Evolutionary conservation across 495 filamentous ascomycete species (phyloP).

Genomic region (Aspergillus sparsus): DNA sequence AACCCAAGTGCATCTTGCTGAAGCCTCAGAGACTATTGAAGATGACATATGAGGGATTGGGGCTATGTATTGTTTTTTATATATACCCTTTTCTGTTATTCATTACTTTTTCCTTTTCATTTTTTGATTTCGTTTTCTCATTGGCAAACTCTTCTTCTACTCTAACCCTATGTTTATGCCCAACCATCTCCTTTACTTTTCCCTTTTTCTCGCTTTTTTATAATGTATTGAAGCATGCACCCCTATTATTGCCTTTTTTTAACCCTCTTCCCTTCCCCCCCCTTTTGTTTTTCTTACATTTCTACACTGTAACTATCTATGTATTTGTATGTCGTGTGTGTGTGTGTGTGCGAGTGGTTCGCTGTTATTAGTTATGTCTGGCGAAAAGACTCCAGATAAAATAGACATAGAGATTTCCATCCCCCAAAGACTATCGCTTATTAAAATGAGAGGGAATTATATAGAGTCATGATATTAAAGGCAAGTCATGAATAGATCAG

Average conservation of each 20-base stretch:
- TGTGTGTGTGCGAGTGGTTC: neutral
- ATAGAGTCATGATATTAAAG: too few relatives aligned
- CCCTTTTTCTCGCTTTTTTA: slow-evolving; percentile 7
- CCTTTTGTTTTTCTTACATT: neutral
- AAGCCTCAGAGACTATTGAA: neutral
- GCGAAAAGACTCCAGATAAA: slow-evolving; percentile 4
- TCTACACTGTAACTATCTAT: slow-evolving; percentile 3
- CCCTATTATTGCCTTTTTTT: slow-evolving; percentile 1
- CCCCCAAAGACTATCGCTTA: neutral
- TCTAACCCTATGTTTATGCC: neutral
- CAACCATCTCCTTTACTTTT: neutral
- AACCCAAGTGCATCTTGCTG: neutral
- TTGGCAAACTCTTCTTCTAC: neutral
- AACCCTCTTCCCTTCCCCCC: too few relatives aligned
- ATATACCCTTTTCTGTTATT: slow-evolving; percentile 5
- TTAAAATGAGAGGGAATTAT: too few relatives aligned
- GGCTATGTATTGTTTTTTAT: slow-evolving; percentile 2
- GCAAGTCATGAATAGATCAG: too few relatives aligned
- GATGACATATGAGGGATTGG: neutral
- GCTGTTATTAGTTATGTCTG: slow-evolving; percentile 2
- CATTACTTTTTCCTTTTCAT: slow-evolving; percentile 24
- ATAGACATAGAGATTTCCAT: slow-evolving; percentile 9
- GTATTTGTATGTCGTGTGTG: slow-evolving; percentile 7
- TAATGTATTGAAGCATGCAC: neutral
- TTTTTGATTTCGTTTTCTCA: neutral